Percentiles rank a stretch among this genome's conserved stretches.
Evolutionary conservation across 139 green algal genomes (phyloP).

Genomic region (Marvania coccoides): DNA sequence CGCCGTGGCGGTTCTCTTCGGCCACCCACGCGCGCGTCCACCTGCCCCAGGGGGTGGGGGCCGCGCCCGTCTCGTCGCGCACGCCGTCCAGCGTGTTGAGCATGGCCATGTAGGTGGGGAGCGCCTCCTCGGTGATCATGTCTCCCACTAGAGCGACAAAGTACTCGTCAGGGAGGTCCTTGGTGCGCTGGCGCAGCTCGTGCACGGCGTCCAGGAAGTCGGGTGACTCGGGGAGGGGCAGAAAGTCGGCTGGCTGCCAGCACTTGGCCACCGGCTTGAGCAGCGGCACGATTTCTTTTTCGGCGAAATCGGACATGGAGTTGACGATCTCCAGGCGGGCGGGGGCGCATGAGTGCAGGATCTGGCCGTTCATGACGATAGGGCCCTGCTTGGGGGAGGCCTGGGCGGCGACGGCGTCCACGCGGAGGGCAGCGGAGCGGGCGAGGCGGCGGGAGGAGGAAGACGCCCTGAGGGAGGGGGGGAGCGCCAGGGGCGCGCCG

Average conservation of each 20-base stretch:
- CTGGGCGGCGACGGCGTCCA: too few species aligned
- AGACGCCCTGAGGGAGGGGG: not conserved
- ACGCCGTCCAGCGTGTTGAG: conserved; percentile 98
- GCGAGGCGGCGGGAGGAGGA: not conserved
- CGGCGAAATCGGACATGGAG: conserved; percentile 40
- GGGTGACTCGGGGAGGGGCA: conserved; percentile 75
- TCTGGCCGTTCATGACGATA: not conserved
- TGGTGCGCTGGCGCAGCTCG: conserved; percentile 75
- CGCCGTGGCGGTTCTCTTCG: conserved; percentile 92
- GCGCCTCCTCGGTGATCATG: conserved; percentile 97
- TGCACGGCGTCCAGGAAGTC: conserved; percentile 90
- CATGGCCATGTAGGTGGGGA: conserved; percentile 99
- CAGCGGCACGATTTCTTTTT: conserved; percentile 28
- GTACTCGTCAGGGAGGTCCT: conserved; percentile 87
- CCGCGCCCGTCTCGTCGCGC: conserved; percentile 69
- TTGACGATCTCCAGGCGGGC: conserved; percentile 51
- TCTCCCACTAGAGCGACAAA: conserved; percentile 85
- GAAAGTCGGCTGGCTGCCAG: conserved; percentile 95
- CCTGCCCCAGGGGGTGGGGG: conserved; percentile 61
- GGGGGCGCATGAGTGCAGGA: not conserved
- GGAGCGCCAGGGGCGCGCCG: not conserved
- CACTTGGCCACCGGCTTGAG: conserved; percentile 50
- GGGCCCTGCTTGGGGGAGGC: not conserved
- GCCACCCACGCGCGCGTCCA: conserved; percentile 84
- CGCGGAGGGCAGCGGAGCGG: not conserved